Evolutionary conservation across 2,329 filamentous ascomycete species (phyloP).

Genomic region (Elsinoe australis): DNA sequence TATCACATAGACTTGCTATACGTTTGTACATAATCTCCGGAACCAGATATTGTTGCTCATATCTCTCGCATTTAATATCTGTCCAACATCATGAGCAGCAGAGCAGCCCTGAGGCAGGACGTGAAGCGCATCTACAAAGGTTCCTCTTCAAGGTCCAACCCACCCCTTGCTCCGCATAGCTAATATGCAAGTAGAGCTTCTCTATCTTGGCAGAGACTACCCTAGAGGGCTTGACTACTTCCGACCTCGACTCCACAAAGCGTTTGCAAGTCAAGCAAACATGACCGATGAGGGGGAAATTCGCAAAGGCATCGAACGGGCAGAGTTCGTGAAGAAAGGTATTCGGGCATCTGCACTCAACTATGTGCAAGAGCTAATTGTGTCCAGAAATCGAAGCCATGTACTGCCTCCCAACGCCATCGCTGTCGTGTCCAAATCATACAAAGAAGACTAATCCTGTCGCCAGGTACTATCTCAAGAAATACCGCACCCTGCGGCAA

Average conservation of each 20-base stretch:
- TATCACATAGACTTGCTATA: too few species aligned
- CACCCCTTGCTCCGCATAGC: background rate
- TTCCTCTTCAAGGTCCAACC: slow-evolving; percentile 29
- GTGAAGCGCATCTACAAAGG: slow-evolving; percentile 89
- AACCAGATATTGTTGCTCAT: too few species aligned
- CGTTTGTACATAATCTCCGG: too few species aligned
- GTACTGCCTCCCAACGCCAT: slow-evolving; percentile 49
- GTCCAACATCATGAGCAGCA: slow-evolving; percentile 21
- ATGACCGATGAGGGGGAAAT: slow-evolving; percentile 70
- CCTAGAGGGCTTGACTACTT: slow-evolving; percentile 81
- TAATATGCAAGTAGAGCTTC: slow-evolving; percentile 55
- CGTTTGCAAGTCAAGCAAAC: slow-evolving; percentile 68
- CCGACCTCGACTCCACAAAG: slow-evolving; percentile 69
- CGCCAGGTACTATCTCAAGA: slow-evolving; percentile 16
- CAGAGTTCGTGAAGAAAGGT: slow-evolving; percentile 86
- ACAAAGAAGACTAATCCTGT: slow-evolving; percentile 11
- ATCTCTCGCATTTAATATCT: too few species aligned
- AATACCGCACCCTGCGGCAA: slow-evolving; percentile 11
- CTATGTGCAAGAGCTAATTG: background rate
- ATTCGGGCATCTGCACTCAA: background rate
- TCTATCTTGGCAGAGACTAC: slow-evolving; percentile 78
- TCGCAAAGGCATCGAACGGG: slow-evolving; percentile 62
- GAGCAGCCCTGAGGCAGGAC: slow-evolving; percentile 57
- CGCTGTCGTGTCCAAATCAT: slow-evolving; percentile 21
- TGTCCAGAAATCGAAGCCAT: slow-evolving; percentile 75